These are phyloP conservation scores for Zygosaccharomyces rouxii DNA, from an alignment of 805 yeast species.

Conservation along the genomic window DNA sequence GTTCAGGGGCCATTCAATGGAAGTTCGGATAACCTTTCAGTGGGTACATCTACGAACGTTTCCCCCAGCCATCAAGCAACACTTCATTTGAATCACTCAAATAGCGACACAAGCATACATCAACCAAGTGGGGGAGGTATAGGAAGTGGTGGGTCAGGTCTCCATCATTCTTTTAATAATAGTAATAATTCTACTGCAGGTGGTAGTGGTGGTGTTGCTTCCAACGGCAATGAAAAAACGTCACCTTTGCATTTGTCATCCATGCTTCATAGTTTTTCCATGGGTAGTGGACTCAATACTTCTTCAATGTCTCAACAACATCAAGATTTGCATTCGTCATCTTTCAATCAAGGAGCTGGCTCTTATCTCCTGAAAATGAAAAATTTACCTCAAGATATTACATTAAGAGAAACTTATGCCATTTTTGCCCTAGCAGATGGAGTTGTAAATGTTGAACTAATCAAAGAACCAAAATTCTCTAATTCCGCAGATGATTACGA, in stretches of 20 bases:
- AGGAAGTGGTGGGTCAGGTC: not conserved
- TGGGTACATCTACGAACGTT: constrained; percentile 18
- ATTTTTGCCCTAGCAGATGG: constrained; percentile 68
- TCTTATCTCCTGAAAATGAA: constrained; percentile 40
- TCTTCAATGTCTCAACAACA: constrained; percentile 7
- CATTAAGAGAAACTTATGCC: constrained; percentile 61
- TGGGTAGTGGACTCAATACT: constrained; percentile 14
- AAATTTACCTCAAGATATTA: constrained; percentile 60
- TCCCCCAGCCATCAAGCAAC: constrained; percentile 23
- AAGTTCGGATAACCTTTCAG: constrained; percentile 21
- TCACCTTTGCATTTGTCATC: constrained; percentile 32
- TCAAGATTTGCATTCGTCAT: constrained; percentile 8
- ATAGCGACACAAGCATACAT: constrained; percentile 15
- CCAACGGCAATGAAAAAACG: constrained; percentile 14
- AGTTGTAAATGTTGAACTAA: constrained; percentile 48
- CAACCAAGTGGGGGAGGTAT: constrained; percentile 3
- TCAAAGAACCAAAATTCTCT: constrained; percentile 26
- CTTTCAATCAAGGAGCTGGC: constrained; percentile 13
- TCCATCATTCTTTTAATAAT: not conserved
- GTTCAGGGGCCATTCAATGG: constrained; percentile 21
- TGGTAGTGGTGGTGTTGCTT: not conserved
- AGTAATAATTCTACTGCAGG: constrained; percentile 2
- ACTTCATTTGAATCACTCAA: constrained; percentile 13
- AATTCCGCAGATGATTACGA: constrained; percentile 13
- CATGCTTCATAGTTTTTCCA: constrained; percentile 28